phyloP scores from a whole-genome alignment of 2,329 filamentous ascomycete species.

The Oidium heveae region DNA sequence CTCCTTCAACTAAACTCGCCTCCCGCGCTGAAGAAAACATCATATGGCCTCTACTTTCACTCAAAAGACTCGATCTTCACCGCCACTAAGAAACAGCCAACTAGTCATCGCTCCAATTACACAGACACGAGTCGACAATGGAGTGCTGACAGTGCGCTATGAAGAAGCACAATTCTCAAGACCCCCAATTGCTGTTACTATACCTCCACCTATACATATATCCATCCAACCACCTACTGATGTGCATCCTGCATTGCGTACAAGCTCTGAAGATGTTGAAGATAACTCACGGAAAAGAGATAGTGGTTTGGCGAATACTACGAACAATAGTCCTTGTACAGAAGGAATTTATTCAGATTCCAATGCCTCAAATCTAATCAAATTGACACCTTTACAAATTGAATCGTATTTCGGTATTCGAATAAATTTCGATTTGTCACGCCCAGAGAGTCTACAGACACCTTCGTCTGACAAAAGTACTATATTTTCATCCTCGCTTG shows the following conservation, averaged over 20 bases:
- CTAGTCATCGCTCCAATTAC: conserved; percentile 1
- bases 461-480: not conserved
- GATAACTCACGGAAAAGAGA: conserved; percentile 24
- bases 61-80: not conserved
- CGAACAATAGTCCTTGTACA: conserved; percentile 10
- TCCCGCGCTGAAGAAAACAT: not conserved
- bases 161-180: conserved; percentile 32
- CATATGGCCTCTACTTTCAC: not conserved
- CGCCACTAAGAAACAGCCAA: conserved; percentile 1
- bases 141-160: conserved; percentile 29
- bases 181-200: conserved; percentile 24
- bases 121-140: conserved; percentile 5
- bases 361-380: not conserved
- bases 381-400: not conserved
- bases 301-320: conserved; percentile 25
- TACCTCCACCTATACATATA: conserved; percentile 10
- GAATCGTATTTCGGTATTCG: conserved; percentile 7
- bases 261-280: conserved; percentile 1
- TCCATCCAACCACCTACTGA: conserved; percentile 9
- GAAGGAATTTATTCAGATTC: not conserved
- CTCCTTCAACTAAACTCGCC: too few species aligned
- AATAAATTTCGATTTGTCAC: conserved; percentile 8
- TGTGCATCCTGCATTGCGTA: conserved; percentile 11
- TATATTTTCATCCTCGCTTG: not conserved
- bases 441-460: not conserved